These are phyloP conservation scores for Penicillium goetzii DNA, from an alignment of 495 filamentous ascomycete species.

Conservation along the genomic window DNA sequence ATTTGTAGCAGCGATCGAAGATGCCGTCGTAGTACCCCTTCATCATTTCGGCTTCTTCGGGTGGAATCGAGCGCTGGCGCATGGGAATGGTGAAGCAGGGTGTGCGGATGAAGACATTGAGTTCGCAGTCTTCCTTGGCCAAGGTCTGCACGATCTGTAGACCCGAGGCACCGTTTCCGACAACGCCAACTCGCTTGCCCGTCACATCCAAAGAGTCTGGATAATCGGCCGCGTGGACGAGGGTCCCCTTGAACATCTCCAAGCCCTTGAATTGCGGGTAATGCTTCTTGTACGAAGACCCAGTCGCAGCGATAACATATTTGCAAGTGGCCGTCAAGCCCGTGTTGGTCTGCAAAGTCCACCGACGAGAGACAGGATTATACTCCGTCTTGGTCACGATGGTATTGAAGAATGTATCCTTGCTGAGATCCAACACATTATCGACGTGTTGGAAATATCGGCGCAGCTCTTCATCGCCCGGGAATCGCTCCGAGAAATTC, in stretches of 20 bases:
- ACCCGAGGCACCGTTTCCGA: constrained; percentile 32
- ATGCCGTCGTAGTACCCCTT: constrained; percentile 46
- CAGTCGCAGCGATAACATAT: constrained; percentile 31
- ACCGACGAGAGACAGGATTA: constrained; percentile 38
- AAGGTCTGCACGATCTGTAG: constrained; percentile 35
- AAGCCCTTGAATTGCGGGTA: constrained; percentile 28
- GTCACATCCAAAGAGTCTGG: constrained; percentile 26
- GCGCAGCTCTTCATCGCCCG: constrained; percentile 51
- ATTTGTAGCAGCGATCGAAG: constrained; percentile 37
- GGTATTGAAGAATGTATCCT: constrained; percentile 56
- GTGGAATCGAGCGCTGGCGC: constrained; percentile 43
- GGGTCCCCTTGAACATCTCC: constrained; percentile 17
- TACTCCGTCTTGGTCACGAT: constrained; percentile 51
- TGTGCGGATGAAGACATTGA: constrained; percentile 53
- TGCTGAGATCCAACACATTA: constrained; percentile 51
- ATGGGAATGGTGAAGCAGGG: constrained; percentile 50
- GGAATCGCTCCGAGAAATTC: constrained; percentile 56
- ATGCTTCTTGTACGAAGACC: constrained; percentile 28
- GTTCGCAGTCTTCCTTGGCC: constrained; percentile 36
- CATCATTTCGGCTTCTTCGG: constrained; percentile 50
- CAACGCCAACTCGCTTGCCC: constrained; percentile 31
- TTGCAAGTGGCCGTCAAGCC: constrained; percentile 27
- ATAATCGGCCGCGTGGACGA: constrained; percentile 27
- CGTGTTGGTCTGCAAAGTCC: constrained; percentile 25
- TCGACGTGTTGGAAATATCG: constrained; percentile 60